Evolutionary conservation across 2,329 filamentous ascomycete genomes (phyloP).

Genomic region (Akanthomyces uredinophilus): DNA sequence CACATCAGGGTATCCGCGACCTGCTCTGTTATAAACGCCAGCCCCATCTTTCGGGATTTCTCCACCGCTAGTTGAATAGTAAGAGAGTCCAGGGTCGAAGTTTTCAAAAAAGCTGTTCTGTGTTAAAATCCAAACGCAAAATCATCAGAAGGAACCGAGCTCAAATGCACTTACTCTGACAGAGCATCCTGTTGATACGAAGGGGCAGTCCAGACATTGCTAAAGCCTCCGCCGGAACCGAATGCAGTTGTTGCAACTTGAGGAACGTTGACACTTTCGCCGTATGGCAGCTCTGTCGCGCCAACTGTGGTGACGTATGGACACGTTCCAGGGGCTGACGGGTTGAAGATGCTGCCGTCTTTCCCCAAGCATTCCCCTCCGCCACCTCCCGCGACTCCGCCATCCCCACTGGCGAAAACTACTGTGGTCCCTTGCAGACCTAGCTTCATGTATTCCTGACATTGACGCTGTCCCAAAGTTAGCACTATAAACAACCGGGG

Average conservation of each 20-base stretch:
- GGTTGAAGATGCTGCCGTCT: slow-evolving; percentile 23
- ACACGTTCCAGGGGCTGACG: slow-evolving; percentile 35
- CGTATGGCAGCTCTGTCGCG: slow-evolving; percentile 38
- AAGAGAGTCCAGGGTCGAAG: slow-evolving; percentile 32
- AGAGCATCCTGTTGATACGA: slow-evolving; percentile 41
- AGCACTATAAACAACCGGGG: too few relatives aligned
- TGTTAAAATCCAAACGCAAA: too few relatives aligned
- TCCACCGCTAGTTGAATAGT: slow-evolving; percentile 24
- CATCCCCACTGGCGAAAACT: slow-evolving; percentile 36
- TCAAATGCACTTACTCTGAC: background rate
- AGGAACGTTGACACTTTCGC: slow-evolving; percentile 37
- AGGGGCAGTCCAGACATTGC: slow-evolving; percentile 41
- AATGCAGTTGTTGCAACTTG: slow-evolving; percentile 41
- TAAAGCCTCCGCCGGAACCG: slow-evolving; percentile 21
- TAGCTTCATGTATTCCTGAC: slow-evolving; percentile 41
- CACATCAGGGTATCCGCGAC: slow-evolving; percentile 36
- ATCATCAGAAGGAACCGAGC: too few relatives aligned
- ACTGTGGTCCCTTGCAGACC: slow-evolving; percentile 39
- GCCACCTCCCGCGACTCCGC: slow-evolving; percentile 28
- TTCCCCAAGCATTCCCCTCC: slow-evolving; percentile 14
- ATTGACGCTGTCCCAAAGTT: slow-evolving; percentile 35
- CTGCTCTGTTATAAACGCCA: slow-evolving; percentile 34
- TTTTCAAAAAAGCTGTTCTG: slow-evolving; percentile 27
- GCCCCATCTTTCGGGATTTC: slow-evolving; percentile 30
- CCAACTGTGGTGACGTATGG: slow-evolving; percentile 45